Conservation (phyloP, 106 monocot species). For the Posidonia australis region DNA sequence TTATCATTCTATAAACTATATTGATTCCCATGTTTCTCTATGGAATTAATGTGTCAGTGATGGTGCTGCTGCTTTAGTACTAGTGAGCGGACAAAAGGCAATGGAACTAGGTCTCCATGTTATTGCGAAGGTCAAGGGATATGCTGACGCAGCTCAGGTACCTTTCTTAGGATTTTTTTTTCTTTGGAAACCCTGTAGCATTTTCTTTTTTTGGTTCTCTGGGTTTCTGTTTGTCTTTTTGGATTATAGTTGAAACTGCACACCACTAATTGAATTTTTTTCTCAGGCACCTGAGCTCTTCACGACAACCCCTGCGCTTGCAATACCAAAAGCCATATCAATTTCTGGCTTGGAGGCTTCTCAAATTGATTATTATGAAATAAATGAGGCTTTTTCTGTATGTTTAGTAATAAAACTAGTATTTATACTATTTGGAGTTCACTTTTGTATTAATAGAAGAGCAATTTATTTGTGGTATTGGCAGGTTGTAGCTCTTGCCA, state of each 20-base stretch:
- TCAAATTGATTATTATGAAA: constrained; percentile 96
- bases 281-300: constrained; percentile 82
- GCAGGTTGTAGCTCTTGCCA: constrained; percentile 95
- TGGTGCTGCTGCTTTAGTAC: constrained; percentile 90
- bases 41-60: constrained; percentile 38
- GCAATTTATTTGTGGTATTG: neutral
- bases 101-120: constrained; percentile 72
- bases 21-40: neutral
- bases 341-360: constrained; percentile 79
- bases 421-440: neutral
- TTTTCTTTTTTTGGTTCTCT: neutral
- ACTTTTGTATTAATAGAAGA: neutral
- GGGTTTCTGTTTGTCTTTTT: neutral
- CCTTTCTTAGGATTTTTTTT: neutral
- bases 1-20: neutral
- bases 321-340: constrained; percentile 90
- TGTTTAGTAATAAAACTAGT: constrained; percentile 4
- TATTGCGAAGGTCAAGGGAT: constrained; percentile 82
- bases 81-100: constrained; percentile 90
- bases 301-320: constrained; percentile 87
- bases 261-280: neutral
- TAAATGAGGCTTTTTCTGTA: constrained; percentile 98
- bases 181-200: neutral
- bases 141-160: constrained; percentile 97
- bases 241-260: too few species aligned